Evolutionary conservation across 805 yeast genomes (phyloP), one percentile per base, ranked within the genome.

Genomic region (Scheffersomyces coipomensis): DNA sequence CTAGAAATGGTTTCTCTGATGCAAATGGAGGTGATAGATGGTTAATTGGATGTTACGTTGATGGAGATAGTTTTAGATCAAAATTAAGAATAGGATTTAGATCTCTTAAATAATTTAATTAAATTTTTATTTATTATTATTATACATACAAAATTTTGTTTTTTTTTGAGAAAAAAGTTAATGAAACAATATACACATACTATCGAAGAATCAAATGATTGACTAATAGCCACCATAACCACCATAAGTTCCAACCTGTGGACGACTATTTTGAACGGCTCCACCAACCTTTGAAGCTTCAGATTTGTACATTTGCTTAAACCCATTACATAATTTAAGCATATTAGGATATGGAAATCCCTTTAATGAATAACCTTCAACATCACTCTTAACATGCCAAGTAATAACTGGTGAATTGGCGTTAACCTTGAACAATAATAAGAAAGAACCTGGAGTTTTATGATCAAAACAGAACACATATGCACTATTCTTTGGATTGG

Each of bases 371-470:
- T 79, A 91, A 2, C 98, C 98, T 43, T 83, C 83, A 19, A 93
- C 89, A 38, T 85, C 83, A n/a, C 88, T 88, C 62, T 81, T 85
- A 29, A 93, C 96, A 55, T 88, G 87, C 96, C 97, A 88, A 2
- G 88, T 81, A 53, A 81, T 79, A 26, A 89, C 74, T 35, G 79
- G 79, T 10, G 87, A 79, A 42, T 70, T 72, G 13, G 79, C 81
- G 53, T 76, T 86, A 29, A 89, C 81, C 66, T 91, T 91, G 73
- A 91, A 91, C 63, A 90, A 76, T 43, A 93, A 68, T 52, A 79
- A 73, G 60, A 93, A 89, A 81, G 91, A 88, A n/a, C 99, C 98
- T 2, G 99, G 97, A 30, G 83, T 79, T 53, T 82, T 85, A 61
- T 86, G 87, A 62, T 95, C 95, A 61, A 80, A 83, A 57, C 96